Conservation (phyloP, 2,329 filamentous ascomycete genomes). For the Botrytis elliptica region DNA sequence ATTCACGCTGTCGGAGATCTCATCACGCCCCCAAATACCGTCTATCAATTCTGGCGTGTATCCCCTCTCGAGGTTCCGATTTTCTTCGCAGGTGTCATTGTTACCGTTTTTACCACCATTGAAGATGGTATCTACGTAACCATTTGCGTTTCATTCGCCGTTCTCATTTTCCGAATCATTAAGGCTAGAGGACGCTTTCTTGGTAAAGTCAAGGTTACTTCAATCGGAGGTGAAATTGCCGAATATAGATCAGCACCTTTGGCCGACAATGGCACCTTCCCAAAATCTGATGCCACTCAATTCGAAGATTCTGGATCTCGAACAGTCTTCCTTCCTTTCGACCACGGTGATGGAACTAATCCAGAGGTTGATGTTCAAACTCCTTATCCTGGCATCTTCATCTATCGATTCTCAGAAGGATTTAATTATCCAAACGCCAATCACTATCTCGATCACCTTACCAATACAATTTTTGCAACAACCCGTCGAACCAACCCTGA, state of each 20-base stretch:
- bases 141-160: constrained; percentile 69
- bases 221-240: constrained; percentile 58
- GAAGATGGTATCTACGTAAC: constrained; percentile 93
- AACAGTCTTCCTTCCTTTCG: constrained; percentile 83
- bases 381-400: constrained; percentile 90
- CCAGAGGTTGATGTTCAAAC: constrained; percentile 74
- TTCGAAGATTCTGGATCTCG: constrained; percentile 53
- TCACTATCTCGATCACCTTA: constrained; percentile 79
- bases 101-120: constrained; percentile 84
- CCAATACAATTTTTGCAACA: constrained; percentile 62
- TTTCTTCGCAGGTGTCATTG: constrained; percentile 89
- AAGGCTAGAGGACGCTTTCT: constrained; percentile 82
- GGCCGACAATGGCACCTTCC: constrained; percentile 54
- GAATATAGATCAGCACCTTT: constrained; percentile 60
- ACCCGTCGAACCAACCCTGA: constrained; percentile 76
- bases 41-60: constrained; percentile 94
- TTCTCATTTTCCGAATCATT: constrained; percentile 80
- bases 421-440: constrained; percentile 97
- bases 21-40: constrained; percentile 83
- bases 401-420: constrained; percentile 91
- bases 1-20: constrained; percentile 94
- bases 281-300: constrained; percentile 34
- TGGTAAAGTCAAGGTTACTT: constrained; percentile 79
- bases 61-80: constrained; percentile 87
- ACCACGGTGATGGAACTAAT: constrained; percentile 88